Conservation (phyloP, 2,329 filamentous ascomycete genomes). For the Botrytis galanthina region DNA sequence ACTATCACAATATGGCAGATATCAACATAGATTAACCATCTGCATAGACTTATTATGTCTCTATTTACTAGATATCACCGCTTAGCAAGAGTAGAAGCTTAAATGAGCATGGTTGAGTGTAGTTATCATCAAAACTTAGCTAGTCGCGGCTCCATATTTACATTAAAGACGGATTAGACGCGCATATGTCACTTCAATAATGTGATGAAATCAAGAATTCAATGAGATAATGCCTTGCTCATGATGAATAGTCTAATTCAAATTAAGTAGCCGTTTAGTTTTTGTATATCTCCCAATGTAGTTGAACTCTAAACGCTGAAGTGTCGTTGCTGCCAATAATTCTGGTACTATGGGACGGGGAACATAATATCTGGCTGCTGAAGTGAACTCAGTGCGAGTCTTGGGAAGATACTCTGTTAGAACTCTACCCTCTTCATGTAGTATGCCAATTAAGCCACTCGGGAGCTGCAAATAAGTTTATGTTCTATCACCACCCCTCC, state of each 20-base stretch:
- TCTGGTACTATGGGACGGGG: no score
- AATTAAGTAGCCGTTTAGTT: no score
- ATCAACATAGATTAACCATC: background rate
- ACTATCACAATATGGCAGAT: background rate
- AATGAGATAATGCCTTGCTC: rapidly evolving
- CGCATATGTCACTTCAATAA: background rate
- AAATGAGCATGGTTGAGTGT: background rate
- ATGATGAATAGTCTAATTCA: background rate
- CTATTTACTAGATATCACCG: background rate
- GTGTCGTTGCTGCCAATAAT: background rate
- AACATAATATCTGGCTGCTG: no score
- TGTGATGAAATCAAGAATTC: background rate
- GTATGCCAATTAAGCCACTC: background rate
- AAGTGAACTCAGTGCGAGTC: background rate
- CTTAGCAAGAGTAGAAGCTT: background rate
- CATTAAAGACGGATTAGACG: background rate
- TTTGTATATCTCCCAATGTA: background rate
- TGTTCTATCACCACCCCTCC: background rate
- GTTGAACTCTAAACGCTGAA: background rate
- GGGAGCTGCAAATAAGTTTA: background rate
- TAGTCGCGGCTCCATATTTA: background rate
- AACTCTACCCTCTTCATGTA: background rate
- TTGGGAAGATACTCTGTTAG: background rate
- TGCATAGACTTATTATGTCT: background rate
- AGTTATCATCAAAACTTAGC: background rate